Conservation (phyloP, 805 yeast genomes). For the Suhomyces sp. region DNA sequence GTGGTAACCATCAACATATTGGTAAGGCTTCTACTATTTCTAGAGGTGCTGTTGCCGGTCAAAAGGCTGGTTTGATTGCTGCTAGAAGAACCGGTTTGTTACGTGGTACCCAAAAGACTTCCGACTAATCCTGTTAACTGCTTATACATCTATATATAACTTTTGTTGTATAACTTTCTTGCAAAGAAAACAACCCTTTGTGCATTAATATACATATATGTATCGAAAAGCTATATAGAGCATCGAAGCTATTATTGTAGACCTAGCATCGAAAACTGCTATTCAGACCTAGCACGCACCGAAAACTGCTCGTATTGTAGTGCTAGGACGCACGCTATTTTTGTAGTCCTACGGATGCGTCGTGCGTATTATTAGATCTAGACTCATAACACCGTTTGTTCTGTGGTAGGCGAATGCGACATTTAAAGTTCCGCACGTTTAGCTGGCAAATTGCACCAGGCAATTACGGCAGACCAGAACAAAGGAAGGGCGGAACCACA, state of each 20-base stretch:
- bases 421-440: not conserved
- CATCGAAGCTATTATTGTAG: no score
- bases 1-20: constrained; percentile 99
- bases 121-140: constrained; percentile 25
- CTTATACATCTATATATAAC: constrained; percentile 1
- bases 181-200: constrained; percentile 5
- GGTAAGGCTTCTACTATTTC: constrained; percentile 99
- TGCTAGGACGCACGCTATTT: no score
- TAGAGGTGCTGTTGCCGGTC: constrained; percentile 99
- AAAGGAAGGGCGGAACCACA: not conserved
- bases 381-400: not conserved
- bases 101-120: constrained; percentile 96
- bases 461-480: not conserved
- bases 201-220: constrained; percentile 7
- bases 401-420: not conserved
- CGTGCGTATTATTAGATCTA: no score
- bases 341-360: no score
- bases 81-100: constrained; percentile 99
- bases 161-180: not conserved
- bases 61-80: constrained; percentile 99
- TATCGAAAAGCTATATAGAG: not conserved
- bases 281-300: no score
- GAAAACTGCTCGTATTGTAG: no score
- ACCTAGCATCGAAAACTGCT: no score
- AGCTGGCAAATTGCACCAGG: not conserved